A percentile compares a stretch with the other conserved stretches of the same genome.
Conservation (phyloP, 305 asterid species). For the Salvia sclarea region DNA sequence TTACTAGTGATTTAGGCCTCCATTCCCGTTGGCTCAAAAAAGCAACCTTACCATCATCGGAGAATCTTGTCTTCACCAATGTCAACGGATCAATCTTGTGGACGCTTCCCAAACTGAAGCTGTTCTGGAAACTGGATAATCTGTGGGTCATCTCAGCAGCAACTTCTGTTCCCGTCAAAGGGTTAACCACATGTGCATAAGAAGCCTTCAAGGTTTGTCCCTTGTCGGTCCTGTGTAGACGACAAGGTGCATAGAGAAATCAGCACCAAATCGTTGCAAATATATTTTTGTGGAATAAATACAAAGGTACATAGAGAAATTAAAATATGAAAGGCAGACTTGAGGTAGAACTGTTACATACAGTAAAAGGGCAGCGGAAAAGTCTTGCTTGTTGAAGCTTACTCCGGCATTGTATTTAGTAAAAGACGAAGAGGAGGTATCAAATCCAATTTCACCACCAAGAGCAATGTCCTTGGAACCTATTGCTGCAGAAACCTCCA, state of each 20-base stretch:
- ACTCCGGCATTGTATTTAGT: constrained; percentile 77
- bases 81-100: constrained; percentile 62
- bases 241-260: not conserved
- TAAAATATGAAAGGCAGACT: not conserved
- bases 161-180: constrained; percentile 66
- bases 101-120: constrained; percentile 68
- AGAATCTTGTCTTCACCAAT: constrained; percentile 63
- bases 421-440: constrained; percentile 70
- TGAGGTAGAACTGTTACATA: constrained; percentile 36
- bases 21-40: constrained; percentile 70
- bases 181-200: constrained; percentile 60
- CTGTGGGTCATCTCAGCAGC: constrained; percentile 86
- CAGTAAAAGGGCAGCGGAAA: constrained; percentile 75
- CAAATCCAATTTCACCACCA: constrained; percentile 79
- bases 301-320: not conserved
- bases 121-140: constrained; percentile 56
- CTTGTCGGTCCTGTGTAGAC: constrained; percentile 58
- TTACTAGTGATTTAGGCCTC: constrained; percentile 77
- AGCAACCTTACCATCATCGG: constrained; percentile 68
- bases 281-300: no score
- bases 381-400: constrained; percentile 72
- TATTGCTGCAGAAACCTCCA: constrained; percentile 77
- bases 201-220: constrained; percentile 85
- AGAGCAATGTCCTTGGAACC: constrained; percentile 63
- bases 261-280: not conserved